Conservation (phyloP, 225 moss, liverwort and hornwort species). For the Asterella californica region DNA sequence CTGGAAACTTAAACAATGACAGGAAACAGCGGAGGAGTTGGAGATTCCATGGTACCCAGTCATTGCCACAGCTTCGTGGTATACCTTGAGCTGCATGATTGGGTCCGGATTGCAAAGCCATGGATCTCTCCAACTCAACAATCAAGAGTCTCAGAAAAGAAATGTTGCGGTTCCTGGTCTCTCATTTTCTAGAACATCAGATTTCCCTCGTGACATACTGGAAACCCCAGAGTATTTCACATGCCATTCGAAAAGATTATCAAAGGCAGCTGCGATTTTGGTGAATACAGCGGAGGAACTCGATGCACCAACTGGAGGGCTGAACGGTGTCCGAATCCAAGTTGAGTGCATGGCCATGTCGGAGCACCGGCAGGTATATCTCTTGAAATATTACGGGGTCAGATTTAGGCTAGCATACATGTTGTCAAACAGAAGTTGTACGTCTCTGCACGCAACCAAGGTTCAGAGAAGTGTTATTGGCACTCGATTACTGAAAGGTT, state of each 20-base stretch:
- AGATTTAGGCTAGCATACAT: background rate
- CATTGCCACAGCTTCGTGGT: constrained; percentile 2
- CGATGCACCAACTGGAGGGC: constrained; percentile 17
- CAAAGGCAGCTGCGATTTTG: constrained; percentile 20
- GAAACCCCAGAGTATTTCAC: constrained; percentile 4
- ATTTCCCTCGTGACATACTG: constrained; percentile 1
- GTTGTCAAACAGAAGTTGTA: no score
- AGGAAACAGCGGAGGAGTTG: constrained; percentile 22
- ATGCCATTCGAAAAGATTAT: background rate
- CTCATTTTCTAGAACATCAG: constrained; percentile 9
- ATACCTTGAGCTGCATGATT: background rate
- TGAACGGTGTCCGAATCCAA: constrained; percentile 5
- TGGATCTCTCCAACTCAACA: background rate
- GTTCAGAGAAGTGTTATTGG: no score
- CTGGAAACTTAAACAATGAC: background rate
- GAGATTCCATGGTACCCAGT: constrained; percentile 26
- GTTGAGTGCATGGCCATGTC: background rate
- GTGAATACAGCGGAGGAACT: constrained; percentile 24
- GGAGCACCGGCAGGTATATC: background rate
- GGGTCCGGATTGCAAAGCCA: background rate
- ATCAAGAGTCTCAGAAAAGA: background rate
- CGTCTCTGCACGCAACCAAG: background rate
- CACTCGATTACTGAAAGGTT: no score
- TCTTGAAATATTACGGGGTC: background rate
- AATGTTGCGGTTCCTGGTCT: constrained; percentile 4